phyloP scores from a whole-genome alignment of 1,139 yeast species.

The Protomyces inundatus region DNA sequence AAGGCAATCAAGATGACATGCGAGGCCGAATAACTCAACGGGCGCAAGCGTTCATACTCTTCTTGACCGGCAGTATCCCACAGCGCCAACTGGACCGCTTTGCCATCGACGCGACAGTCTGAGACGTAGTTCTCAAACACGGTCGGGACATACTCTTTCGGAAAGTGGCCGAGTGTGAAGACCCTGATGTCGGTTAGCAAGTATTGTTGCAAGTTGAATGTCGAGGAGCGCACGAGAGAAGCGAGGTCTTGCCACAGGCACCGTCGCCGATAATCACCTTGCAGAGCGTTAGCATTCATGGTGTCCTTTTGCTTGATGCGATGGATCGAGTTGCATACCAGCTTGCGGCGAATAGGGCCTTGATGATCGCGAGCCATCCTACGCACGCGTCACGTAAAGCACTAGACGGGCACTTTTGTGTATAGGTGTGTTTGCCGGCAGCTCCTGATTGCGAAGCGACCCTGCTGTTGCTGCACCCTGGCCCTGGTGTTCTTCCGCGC shows the following conservation, averaged over 20 bases:
- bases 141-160: conserved; percentile 73
- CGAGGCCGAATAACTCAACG: conserved; percentile 63
- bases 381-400: background rate
- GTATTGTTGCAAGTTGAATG: background rate
- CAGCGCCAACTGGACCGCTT: conserved; percentile 76
- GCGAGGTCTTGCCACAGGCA: conserved; percentile 89
- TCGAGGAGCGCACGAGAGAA: conserved; percentile 49
- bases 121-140: conserved; percentile 94
- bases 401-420: too few relatives aligned
- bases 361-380: background rate
- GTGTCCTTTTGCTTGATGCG: background rate
- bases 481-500: too few relatives aligned
- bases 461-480: too few relatives aligned
- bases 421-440: too few relatives aligned
- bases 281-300: background rate
- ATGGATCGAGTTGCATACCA: background rate
- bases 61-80: conserved; percentile 99
- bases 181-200: conserved; percentile 41
- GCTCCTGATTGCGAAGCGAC: too few relatives aligned
- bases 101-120: conserved; percentile 87
- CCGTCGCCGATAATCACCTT: conserved; percentile 92
- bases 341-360: background rate
- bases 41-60: conserved; percentile 57
- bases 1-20: conserved; percentile 65
- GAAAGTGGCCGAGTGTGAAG: conserved; percentile 78